phyloP scores from a whole-genome alignment of 345 rosid genomes.

The Eucalyptus dawsonii region DNA sequence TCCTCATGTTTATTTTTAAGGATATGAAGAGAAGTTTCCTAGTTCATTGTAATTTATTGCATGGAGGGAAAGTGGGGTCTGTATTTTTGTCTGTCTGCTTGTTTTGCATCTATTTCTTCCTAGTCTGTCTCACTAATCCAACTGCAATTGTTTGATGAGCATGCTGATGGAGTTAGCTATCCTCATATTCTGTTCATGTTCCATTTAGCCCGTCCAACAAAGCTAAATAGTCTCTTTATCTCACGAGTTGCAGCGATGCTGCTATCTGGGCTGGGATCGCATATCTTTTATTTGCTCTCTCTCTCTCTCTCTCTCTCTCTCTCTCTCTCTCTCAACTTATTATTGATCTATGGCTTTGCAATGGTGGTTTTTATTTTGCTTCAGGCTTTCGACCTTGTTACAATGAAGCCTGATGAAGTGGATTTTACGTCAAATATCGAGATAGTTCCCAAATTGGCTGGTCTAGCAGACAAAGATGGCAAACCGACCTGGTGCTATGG shows the following conservation, averaged over 20 bases:
- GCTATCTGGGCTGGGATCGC: neutral
- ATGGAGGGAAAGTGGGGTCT: neutral
- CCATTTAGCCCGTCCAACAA: neutral
- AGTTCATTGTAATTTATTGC: neutral
- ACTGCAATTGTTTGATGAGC: neutral
- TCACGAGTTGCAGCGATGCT: neutral
- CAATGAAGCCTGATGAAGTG: conserved; percentile 81
- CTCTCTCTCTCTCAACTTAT: neutral
- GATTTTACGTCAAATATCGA: conserved; percentile 70
- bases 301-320: neutral
- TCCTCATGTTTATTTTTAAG: neutral
- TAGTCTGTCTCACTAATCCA: neutral
- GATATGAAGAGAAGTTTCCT: neutral
- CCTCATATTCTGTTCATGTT: neutral
- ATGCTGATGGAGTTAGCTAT: neutral
- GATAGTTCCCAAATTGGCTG: conserved; percentile 15
- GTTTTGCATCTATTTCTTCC: neutral
- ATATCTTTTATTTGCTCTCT: neutral
- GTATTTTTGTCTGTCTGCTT: neutral
- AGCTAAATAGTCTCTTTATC: neutral
- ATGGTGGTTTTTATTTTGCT: neutral
- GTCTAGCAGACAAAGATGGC: neutral
- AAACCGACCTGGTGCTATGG: conserved; percentile 50
- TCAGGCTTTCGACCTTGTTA: conserved; percentile 71
- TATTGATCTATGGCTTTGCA: neutral